Conservation (phyloP, 2,329 filamentous ascomycete species). For the Tolypocladium capitatum region DNA sequence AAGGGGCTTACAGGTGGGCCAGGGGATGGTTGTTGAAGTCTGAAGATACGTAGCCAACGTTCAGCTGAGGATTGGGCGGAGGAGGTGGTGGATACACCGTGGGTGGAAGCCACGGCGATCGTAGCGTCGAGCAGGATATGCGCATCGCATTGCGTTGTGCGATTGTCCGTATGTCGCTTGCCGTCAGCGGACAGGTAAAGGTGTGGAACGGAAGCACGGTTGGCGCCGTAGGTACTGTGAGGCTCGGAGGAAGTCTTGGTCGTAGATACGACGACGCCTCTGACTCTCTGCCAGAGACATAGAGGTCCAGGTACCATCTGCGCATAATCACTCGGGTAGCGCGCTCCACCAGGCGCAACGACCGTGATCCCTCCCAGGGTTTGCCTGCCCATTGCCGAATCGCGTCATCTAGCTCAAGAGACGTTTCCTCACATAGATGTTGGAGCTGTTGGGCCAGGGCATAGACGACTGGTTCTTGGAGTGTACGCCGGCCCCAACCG, state of each 20-base stretch:
- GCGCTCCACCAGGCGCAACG: slow-evolving; percentile 75
- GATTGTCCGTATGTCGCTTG: slow-evolving; percentile 83
- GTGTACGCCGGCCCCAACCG: slow-evolving; percentile 64
- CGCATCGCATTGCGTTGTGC: slow-evolving; percentile 88
- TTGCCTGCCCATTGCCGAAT: slow-evolving; percentile 53
- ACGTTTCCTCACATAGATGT: slow-evolving; percentile 21
- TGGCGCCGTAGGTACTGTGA: slow-evolving; percentile 75
- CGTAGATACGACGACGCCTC: slow-evolving; percentile 48
- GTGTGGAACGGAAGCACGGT: slow-evolving; percentile 96
- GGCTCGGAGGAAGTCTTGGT: slow-evolving; percentile 55
- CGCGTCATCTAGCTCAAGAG: slow-evolving; percentile 24
- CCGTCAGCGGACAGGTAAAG: slow-evolving; percentile 86
- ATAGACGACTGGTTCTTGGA: slow-evolving; percentile 42
- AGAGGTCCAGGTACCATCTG: slow-evolving; percentile 77
- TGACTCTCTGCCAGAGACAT: slow-evolving; percentile 49
- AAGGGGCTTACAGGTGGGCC: slow-evolving; percentile 57
- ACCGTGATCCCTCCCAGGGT: slow-evolving; percentile 77
- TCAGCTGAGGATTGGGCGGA: slow-evolving; percentile 72
- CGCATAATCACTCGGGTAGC: slow-evolving; percentile 65
- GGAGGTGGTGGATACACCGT: slow-evolving; percentile 74
- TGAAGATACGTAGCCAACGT: slow-evolving; percentile 90
- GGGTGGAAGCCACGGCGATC: slow-evolving; percentile 70
- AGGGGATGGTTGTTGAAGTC: slow-evolving; percentile 98
- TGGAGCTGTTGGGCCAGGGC: slow-evolving; percentile 35
- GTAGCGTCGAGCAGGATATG: slow-evolving; percentile 82